phyloP scores from a whole-genome alignment of 371 early-diverging fungal species.

The Mucor velutinosus region DNA sequence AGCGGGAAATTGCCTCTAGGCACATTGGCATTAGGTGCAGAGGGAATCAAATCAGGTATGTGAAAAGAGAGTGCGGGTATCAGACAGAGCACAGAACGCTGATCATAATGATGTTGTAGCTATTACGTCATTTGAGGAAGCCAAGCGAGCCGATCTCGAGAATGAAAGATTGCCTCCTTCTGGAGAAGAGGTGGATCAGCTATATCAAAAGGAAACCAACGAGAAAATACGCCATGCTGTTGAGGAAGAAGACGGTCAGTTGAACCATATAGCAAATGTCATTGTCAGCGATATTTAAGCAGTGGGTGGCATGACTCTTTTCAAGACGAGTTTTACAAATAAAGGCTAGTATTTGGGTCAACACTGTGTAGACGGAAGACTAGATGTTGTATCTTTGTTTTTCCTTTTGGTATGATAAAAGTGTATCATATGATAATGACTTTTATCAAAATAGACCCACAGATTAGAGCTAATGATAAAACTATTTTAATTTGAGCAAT shows the following conservation, averaged over 20 bases:
- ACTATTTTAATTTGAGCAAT: too few species aligned
- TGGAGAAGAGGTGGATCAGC: constrained; percentile 51
- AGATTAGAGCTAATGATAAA: too few species aligned
- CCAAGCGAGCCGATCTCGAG: constrained; percentile 83
- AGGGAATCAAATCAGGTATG: constrained; percentile 83
- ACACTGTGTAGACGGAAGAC: too few species aligned
- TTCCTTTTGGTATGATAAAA: too few species aligned
- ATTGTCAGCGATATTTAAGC: constrained; percentile 26
- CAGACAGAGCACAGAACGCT: background rate
- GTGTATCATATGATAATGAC: too few species aligned
- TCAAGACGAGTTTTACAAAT: background rate
- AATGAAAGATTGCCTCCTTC: constrained; percentile 93
- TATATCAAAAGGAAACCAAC: constrained; percentile 53
- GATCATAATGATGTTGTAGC: constrained; percentile 39
- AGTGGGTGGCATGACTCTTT: background rate
- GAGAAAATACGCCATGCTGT: constrained; percentile 51
- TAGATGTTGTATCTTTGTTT: too few species aligned
- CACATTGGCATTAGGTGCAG: constrained; percentile 84
- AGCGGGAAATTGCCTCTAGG: constrained; percentile 81
- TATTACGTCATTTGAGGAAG: constrained; percentile 91
- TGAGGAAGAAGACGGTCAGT: constrained; percentile 40
- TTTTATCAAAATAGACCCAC: too few species aligned
- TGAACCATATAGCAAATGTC: constrained; percentile 51
- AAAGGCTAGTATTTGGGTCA: too few species aligned
- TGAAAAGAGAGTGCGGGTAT: background rate